Conservation (phyloP, 371 early-diverging fungal species). For the Chytridium lagenaria region DNA sequence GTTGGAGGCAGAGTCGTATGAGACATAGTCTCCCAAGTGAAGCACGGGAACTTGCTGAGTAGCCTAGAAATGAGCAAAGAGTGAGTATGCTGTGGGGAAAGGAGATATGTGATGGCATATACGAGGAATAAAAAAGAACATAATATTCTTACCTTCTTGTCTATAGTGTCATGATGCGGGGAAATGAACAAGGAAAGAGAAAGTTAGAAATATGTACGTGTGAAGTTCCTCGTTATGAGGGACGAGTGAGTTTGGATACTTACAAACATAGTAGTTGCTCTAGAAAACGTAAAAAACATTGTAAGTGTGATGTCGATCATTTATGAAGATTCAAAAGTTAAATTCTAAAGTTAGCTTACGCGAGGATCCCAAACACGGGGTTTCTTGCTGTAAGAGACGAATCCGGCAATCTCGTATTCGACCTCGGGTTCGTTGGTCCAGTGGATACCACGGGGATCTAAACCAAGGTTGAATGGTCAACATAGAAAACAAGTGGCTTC, state of each 20-base stretch:
- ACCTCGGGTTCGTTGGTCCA: not conserved
- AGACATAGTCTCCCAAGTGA: not conserved
- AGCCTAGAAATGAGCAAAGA: not conserved
- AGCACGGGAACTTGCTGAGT: not conserved
- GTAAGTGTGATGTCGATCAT: too few relatives aligned
- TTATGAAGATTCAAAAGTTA: too few relatives aligned
- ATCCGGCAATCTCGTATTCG: slow-evolving; percentile 12
- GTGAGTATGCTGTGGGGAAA: too few relatives aligned
- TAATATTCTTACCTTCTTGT: too few relatives aligned
- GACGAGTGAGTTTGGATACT: not conserved
- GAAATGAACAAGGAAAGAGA: too few relatives aligned
- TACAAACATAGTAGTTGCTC: not conserved
- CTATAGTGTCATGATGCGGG: not conserved
- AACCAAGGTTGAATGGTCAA: not conserved
- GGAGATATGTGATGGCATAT: not conserved
- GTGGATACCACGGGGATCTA: not conserved
- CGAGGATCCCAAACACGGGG: not conserved
- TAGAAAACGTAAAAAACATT: too few relatives aligned
- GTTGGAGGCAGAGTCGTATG: not conserved
- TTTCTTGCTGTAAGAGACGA: slow-evolving; percentile 3
- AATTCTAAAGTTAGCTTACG: too few relatives aligned
- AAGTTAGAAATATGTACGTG: not conserved
- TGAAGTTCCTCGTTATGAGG: not conserved
- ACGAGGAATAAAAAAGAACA: not conserved
- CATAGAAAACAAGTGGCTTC: not conserved